Percentiles rank a stretch among this genome's conserved stretches.
These are phyloP conservation scores for Candida tetrigidarum DNA, from an alignment of 1,139 yeast genomes.

Conservation along the genomic window DNA sequence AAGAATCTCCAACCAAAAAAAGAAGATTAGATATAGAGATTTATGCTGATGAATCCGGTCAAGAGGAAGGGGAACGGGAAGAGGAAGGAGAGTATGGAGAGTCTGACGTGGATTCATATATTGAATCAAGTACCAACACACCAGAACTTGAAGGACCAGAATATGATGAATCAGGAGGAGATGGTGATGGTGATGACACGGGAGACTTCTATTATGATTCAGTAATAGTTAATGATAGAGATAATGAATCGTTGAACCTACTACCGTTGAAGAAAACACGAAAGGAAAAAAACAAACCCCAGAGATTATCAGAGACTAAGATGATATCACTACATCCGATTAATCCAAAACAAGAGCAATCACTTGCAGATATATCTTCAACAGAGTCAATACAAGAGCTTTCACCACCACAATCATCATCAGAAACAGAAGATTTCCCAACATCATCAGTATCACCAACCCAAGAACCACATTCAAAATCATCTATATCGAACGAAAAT, in stretches of 20 bases:
- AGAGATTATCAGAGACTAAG: background rate
- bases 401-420: background rate
- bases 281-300: background rate
- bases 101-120: background rate
- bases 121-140: background rate
- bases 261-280: background rate
- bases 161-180: conserved; percentile 2
- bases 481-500: background rate
- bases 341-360: background rate
- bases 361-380: background rate
- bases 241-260: background rate
- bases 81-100: background rate
- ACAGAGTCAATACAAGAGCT: background rate
- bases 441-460: background rate
- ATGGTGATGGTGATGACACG: background rate
- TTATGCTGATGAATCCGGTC: background rate
- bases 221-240: conserved; percentile 1
- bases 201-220: conserved; percentile 1
- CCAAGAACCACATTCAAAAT: background rate
- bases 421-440: conserved; percentile 9
- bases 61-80: background rate
- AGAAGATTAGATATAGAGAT: conserved; percentile 8
- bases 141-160: background rate
- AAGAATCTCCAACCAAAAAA: conserved; percentile 22
- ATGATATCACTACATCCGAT: background rate